Base-by-base conservation (phyloP, 257 asterid species). In the Fraxinus anomala region DNA sequence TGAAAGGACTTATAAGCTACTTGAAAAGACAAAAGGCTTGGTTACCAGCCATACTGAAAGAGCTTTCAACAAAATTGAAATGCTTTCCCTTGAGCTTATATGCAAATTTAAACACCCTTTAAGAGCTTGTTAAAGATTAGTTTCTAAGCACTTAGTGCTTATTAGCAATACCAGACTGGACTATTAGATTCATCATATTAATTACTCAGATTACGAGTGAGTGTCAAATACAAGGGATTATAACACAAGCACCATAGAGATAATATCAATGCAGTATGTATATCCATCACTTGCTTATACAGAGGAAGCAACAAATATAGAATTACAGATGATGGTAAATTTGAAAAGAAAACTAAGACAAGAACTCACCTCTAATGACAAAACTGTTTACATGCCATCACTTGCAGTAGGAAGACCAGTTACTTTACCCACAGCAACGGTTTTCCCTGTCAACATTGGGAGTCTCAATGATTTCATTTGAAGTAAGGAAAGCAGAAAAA, bases 391-490 rank as follows among this genome's bases (percentile, higher is more conserved):
- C 26, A 70, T 82, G 54, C 72, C 44, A 14, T 81, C 88, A 42
- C 78, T 79, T 49, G 77, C 40, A 30, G 82, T 77, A 51, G 80
- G 70, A 70, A 90, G 85, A 63, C 68, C 76, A 70, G 88, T 87
- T 63, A 88, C 90, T 82, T 85, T 90, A 65, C 92, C 92, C 68
- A 90, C 91, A 56, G 94, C 96, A 80, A 91, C 87, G 68, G 96
- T 91, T 85, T 86, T 91, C 81, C 98, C 99, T 93, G 91, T 80
- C 30, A 54, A 77, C 70, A 67, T 61, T 13, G 16, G 1, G 49
- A 73, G 12, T 17, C 51, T 26, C 33, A 10, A n/a, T 59, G 74
- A 75, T 78, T 23, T 26, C 56, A 71, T 37, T 19, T 0, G 42
- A 21, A 66, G 30, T 31, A 26, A 65, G 67, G 76, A 34, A 82